These are phyloP conservation scores for Stylonectria norvegica DNA, from an alignment of 2,329 filamentous ascomycete species.

Conservation along the genomic window DNA sequence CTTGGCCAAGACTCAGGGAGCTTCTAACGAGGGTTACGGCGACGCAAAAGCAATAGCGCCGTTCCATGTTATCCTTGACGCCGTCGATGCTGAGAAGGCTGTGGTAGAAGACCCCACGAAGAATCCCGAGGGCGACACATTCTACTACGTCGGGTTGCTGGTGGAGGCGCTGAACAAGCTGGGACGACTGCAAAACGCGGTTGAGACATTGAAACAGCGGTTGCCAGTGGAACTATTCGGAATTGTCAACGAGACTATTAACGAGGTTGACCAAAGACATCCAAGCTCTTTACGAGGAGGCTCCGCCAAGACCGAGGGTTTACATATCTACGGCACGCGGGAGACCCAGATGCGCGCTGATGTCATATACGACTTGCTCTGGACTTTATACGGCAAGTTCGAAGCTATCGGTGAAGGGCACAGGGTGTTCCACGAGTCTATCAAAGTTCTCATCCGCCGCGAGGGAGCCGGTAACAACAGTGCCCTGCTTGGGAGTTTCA, in stretches of 20 bases:
- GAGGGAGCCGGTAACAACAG: slow-evolving; percentile 66
- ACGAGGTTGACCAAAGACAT: slow-evolving; percentile 88
- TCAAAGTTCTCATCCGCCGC: slow-evolving; percentile 78
- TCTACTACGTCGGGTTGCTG: slow-evolving; percentile 84
- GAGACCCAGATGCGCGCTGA: slow-evolving; percentile 76
- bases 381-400: slow-evolving; percentile 92
- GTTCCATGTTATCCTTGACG: slow-evolving; percentile 58
- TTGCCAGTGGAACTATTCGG: slow-evolving; percentile 90
- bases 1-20: slow-evolving; percentile 65
- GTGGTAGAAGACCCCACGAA: slow-evolving; percentile 84
- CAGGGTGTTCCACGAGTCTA: slow-evolving; percentile 87
- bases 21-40: slow-evolving; percentile 47
- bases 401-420: slow-evolving; percentile 96
- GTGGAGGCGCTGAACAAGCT: slow-evolving; percentile 89
- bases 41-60: slow-evolving; percentile 46
- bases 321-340: slow-evolving; percentile 62
- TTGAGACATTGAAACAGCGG: slow-evolving; percentile 88
- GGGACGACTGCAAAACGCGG: slow-evolving; percentile 76
- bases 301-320: slow-evolving; percentile 50
- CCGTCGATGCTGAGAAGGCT: slow-evolving; percentile 56
- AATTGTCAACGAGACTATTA: slow-evolving; percentile 91
- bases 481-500: slow-evolving; percentile 80
- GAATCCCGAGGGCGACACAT: slow-evolving; percentile 93
- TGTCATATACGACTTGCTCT: slow-evolving; percentile 86
- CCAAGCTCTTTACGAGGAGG: slow-evolving; percentile 71